Evolutionary conservation across 2,329 filamentous ascomycete genomes (phyloP), one percentile per base, ranked within the genome.

Genomic region (Botrytis cinerea): DNA sequence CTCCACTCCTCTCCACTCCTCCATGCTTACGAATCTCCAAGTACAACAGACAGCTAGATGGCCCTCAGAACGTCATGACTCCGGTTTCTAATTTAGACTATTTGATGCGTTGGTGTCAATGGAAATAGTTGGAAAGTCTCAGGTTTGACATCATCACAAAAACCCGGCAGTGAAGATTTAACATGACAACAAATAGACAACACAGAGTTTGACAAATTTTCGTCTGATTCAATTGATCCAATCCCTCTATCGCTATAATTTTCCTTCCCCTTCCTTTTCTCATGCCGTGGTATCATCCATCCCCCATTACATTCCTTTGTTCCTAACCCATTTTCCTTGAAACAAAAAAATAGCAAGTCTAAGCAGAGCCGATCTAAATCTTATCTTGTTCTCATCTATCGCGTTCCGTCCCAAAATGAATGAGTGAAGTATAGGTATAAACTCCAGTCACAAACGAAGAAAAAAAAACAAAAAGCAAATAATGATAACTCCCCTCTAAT

Each of bases 261-360:
- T 68, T 45, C 66, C 66, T 32, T 69, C 38, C 38, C 38, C 38
- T 43, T 7, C 22, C 25, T 43, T 63, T 28, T 28, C 61, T 32
- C 38, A 43, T 69, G 40, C 66, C 66, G 35, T 69, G 66, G 66
- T 69, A 69, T 69, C 66, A 69, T 43, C 38, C 51, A 69, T 57
- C n/a, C n/a, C 28, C 66, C 48, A 68, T 57, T 57, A 68, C 32
- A 4, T 43, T 68, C 66, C 40, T 69, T 32, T 28, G 40, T 57
- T 28, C n/a, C 66, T 35, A 18, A 32, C 40, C 66, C 57, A 69
- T 57, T 57, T 69, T 43, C 35, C n/a, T 32, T 20, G 18, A 62
- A 62, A 38, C 35, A 40, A 62, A n/a, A n/a, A 22, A 40, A 62
- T 35, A 40, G 4, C 22, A 59, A 62, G 25, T 40, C 60, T 43